Evolutionary conservation across 176 grass and related monocot species (phyloP).

Genomic region (Zea mays): DNA sequence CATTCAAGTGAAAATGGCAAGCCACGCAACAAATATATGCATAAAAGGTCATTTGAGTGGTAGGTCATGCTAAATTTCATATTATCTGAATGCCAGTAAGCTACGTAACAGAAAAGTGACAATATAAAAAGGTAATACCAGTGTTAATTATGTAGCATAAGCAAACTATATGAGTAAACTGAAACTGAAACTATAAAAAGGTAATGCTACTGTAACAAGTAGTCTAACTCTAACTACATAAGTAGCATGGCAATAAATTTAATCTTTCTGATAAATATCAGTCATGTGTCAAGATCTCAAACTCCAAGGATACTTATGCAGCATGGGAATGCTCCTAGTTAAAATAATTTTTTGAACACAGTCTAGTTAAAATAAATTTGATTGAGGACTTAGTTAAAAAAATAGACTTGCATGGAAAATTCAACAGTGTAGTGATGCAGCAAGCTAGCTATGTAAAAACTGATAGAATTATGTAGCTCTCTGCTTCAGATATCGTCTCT

Average conservation of each 20-base stretch:
- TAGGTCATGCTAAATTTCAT: constrained; percentile 13
- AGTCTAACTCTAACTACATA: background rate
- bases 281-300: background rate
- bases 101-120: constrained; percentile 17
- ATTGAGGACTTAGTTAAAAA: constrained; percentile 4
- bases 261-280: constrained; percentile 9
- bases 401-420: background rate
- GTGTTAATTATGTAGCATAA: background rate
- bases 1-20: constrained; percentile 25
- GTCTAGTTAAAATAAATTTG: background rate
- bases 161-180: background rate
- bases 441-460: background rate
- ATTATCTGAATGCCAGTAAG: constrained; percentile 26
- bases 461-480: background rate
- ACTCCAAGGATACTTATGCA: background rate
- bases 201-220: background rate
- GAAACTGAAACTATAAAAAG: background rate
- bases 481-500: background rate
- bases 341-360: too few species aligned
- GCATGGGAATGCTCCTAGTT: background rate
- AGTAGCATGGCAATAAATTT: constrained; percentile 22
- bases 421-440: constrained; percentile 6
- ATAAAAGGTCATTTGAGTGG: background rate
- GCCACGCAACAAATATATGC: constrained; percentile 14
- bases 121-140: too few species aligned